phyloP scores from a whole-genome alignment of 2,329 filamentous ascomycete species.

The Scolecobasidium constrictum region DNA sequence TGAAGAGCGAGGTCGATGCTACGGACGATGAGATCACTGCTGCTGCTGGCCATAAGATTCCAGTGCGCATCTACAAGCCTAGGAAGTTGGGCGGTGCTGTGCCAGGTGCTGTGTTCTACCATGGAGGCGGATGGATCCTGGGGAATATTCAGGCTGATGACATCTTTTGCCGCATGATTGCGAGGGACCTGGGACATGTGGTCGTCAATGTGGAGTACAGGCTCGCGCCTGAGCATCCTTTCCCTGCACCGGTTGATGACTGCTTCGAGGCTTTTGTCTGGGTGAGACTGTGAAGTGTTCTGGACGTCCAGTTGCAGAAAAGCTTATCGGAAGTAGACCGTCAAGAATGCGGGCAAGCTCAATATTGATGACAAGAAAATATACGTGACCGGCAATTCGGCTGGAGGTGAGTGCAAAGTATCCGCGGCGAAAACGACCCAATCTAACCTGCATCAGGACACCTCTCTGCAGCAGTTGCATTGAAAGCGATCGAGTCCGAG shows the following conservation, averaged over 20 bases:
- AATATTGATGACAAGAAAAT: neutral
- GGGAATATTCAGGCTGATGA: neutral
- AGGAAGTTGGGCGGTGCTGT: neutral
- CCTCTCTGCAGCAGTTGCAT: neutral
- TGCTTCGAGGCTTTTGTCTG: neutral
- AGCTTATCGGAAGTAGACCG: too few species aligned
- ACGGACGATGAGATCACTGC: neutral
- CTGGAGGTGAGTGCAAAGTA: neutral
- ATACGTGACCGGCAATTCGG: slow-evolving; percentile 1
- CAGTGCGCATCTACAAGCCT: slow-evolving; percentile 1
- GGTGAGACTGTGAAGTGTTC: too few species aligned
- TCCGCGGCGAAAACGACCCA: too few species aligned
- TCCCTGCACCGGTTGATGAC: slow-evolving; percentile 1
- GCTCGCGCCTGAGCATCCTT: neutral
- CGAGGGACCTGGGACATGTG: neutral
- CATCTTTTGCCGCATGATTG: neutral
- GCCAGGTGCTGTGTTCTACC: slow-evolving; percentile 1
- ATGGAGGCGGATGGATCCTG: slow-evolving; percentile 1
- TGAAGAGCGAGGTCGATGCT: neutral
- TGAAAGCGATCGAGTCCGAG: neutral
- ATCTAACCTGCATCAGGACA: neutral
- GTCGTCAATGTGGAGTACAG: slow-evolving; percentile 3
- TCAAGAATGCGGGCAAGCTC: neutral
- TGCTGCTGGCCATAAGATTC: neutral
- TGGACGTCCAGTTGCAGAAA: too few species aligned